phyloP scores from a whole-genome alignment of 441 rosid species.

The Geranium incanum region DNA sequence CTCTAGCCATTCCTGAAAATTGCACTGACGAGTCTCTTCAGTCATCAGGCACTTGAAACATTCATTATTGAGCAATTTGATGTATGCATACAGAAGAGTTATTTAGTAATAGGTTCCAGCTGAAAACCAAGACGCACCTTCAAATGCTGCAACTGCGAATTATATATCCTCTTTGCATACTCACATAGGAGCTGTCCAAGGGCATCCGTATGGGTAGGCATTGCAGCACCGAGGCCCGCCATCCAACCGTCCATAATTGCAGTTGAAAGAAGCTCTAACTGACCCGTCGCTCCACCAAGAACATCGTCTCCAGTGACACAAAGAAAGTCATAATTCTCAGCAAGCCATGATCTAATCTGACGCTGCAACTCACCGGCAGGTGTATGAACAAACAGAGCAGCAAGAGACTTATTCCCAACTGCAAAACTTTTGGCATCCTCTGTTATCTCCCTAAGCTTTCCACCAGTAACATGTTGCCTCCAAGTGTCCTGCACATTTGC shows the following conservation, averaged over 20 bases:
- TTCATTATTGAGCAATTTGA: not conserved
- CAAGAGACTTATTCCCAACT: constrained; percentile 79
- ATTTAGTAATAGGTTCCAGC: constrained; percentile 1
- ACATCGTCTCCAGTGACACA: constrained; percentile 80
- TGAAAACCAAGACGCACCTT: constrained; percentile 45
- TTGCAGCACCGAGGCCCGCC: constrained; percentile 98
- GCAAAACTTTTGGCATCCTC: constrained; percentile 97
- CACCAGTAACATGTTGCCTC: constrained; percentile 96
- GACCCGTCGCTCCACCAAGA: constrained; percentile 77
- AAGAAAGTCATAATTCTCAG: constrained; percentile 86
- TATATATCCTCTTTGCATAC: constrained; percentile 88
- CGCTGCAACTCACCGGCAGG: constrained; percentile 99
- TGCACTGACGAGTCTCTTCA: not conserved
- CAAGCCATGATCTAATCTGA: constrained; percentile 94
- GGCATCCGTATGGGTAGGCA: constrained; percentile 96
- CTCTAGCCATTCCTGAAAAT: not conserved
- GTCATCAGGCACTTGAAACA: not conserved
- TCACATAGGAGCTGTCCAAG: constrained; percentile 92
- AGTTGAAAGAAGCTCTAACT: constrained; percentile 95
- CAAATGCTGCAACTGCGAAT: constrained; percentile 92
- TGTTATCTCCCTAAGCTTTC: constrained; percentile 93
- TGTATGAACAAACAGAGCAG: constrained; percentile 93
- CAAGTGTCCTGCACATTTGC: constrained; percentile 52
- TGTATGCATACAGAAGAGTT: not conserved
- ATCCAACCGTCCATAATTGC: constrained; percentile 99